Evolutionary conservation across 108 stramenopile genomes (phyloP), one percentile per base, ranked within the genome.

Genomic region (Discostella pseudostelligera): DNA sequence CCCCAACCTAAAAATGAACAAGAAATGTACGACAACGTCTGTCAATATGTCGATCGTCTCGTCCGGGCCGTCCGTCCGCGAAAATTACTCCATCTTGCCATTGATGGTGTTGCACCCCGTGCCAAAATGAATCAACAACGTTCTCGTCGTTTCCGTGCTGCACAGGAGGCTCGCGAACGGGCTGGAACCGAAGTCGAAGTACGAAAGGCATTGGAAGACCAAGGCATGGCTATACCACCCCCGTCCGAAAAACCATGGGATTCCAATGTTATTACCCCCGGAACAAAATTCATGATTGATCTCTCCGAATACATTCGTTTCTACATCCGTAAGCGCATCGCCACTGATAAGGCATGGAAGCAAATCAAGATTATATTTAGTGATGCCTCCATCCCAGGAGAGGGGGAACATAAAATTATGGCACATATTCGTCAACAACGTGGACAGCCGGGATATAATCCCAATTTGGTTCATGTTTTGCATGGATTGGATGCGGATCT

Each of bases 341-440:
- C 87, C 32, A 84, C 76, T 12, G 97, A 97, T 67, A 89, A 83
- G 64, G 90, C 85, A n/a, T 99, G 97, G 97, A 78, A 87, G 72
- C 72, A 85, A 16, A 78, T 96, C 28, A 80, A 84, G 29, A 86
- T 99, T 16, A 85, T 98, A 17, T 97, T 97, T 68, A 92, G 92
- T 32, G 99, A 97, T 68, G 96, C 96, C 2, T 89, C 94, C 32
- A 75, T 99, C 12, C 98, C 99, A 0, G 98, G 99, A 16, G 98
- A 99, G 78, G 99, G 99, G 16, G 98, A 99, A 72, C 99, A 99
- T 81, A 99, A 99, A 79, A 96, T 98, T 56, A 96, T 99, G 96
- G 57, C 87, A 7, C 96, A 94, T 60, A 73, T 98, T 42, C 86
- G 99, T 28, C 70, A 76, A 28, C 94, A 98, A 75, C 82, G 99